Percentiles rank a stretch among this genome's conserved stretches.
Evolutionary conservation across 768 basidiomycete genomes (phyloP).

Genomic region (Tylopilus rubrobrunneus): DNA sequence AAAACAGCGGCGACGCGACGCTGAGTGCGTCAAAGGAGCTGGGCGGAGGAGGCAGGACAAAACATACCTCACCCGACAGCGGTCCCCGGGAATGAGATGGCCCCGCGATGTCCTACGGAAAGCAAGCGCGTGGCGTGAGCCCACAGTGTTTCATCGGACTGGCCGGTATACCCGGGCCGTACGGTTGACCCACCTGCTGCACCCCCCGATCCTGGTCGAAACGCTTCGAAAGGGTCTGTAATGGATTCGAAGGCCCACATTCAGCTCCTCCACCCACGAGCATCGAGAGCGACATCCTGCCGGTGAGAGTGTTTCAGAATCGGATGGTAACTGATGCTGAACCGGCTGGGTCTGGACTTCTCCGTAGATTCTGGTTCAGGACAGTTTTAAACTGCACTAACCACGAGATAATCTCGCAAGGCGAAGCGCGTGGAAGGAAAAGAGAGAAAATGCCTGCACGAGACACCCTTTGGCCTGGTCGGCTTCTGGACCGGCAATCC

Average conservation of each 20-base stretch:
- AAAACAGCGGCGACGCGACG: neutral
- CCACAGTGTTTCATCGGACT: neutral
- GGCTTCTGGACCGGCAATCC: neutral
- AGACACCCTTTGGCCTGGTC: neutral
- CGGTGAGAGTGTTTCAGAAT: neutral
- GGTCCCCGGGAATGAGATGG: constrained; percentile 35
- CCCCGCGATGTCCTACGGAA: constrained; percentile 64
- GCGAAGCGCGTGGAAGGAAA: neutral
- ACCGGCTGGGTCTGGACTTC: neutral
- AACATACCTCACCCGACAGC: constrained; percentile 58
- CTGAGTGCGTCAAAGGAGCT: no score
- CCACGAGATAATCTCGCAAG: neutral
- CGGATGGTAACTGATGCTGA: neutral
- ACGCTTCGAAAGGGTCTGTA: constrained; percentile 74
- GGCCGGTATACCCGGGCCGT: constrained; percentile 7
- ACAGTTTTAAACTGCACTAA: neutral
- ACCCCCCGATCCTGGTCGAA: constrained; percentile 76
- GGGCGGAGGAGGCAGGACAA: no score
- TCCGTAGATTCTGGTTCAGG: neutral
- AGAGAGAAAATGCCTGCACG: neutral
- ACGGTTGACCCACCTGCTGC: constrained; percentile 56
- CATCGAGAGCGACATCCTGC: constrained; percentile 72
- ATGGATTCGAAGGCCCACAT: constrained; percentile 82
- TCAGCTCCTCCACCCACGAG: constrained; percentile 64
- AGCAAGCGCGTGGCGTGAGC: constrained; percentile 1